Evolutionary conservation across 768 basidiomycete species (phyloP), one percentile per base, ranked within the genome.

Genomic region (Saitozyma podzolica): DNA sequence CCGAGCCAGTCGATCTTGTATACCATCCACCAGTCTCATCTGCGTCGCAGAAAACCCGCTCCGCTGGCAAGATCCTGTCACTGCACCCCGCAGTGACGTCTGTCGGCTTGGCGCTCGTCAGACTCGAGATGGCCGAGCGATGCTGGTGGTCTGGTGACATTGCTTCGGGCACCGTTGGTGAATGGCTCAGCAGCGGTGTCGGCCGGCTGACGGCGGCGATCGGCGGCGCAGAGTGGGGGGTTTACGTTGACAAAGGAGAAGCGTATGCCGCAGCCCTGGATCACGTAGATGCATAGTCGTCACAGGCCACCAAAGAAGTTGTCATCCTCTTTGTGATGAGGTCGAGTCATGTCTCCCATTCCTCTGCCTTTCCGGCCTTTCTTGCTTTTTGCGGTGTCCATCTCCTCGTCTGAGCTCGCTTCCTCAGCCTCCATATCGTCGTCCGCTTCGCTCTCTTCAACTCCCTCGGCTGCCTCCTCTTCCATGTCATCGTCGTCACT

Each of bases 21-120:
- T 69, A 69, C 56, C 58, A 67, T 40, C 65, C 70, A n/a, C 70
- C 75, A 2, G 40, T 63, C 40, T 55, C 66, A 8, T 64, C 77
- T 0, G 57, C 72, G 1, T 58, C 69, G 37, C 84, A 87, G 52
- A 86, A 87, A 58, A 85, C 87, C 5, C 87, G 88, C 6, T 84
- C 85, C 3, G 91, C 91, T 14, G 91, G 87, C 67, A 83, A 92
- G 43, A 82, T 96, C 51, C 86, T 84, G 43, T 85, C 85, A 8
- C 70, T 80, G 10, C 76, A 74, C 58, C 51, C 63, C 8, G 49
- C 49, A 2, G 72, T 81, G 14, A 82, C 86, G 2, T 39, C 29
- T 9, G 80, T 89, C 16, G 93, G 91, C 0, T 82, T 96, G 4
- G 92, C 89, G 1, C 82, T 95, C 40, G 78, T 96, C 50, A 85